Percentiles rank a stretch among this genome's conserved stretches.
phyloP scores from a whole-genome alignment of 2,329 filamentous ascomycete species.

The Scedosporium dehoogii region DNA sequence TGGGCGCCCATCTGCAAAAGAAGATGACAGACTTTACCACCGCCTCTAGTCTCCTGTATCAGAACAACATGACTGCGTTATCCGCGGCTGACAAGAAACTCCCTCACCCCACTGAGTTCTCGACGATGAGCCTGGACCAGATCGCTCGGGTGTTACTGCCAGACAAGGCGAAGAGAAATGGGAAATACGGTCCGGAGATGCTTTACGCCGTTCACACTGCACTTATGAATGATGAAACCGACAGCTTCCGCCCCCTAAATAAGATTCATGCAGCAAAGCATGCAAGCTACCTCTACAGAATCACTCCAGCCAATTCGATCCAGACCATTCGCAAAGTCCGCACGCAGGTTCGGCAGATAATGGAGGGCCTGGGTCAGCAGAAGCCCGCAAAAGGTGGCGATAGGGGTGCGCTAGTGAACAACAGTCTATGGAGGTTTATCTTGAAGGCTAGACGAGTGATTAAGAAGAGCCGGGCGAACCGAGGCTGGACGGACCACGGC shows the following conservation, averaged over 20 bases:
- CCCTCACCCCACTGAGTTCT: slow-evolving; percentile 23
- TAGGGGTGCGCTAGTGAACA: background rate
- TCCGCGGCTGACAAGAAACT: slow-evolving; percentile 34
- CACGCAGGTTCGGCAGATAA: slow-evolving; percentile 19
- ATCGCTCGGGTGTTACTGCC: slow-evolving; percentile 36
- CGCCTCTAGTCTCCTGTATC: slow-evolving; percentile 33
- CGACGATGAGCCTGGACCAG: slow-evolving; percentile 40
- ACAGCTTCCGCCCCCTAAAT: slow-evolving; percentile 42
- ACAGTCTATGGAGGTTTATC: slow-evolving; percentile 34
- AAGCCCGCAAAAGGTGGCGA: background rate
- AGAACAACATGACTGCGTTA: slow-evolving; percentile 35
- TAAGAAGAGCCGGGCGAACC: slow-evolving; percentile 36
- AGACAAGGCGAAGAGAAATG: slow-evolving; percentile 19
- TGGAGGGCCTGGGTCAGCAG: background rate
- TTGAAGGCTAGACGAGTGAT: slow-evolving; percentile 39
- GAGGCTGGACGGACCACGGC: slow-evolving; percentile 40
- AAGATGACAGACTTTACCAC: slow-evolving; percentile 37
- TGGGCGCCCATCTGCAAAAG: slow-evolving; percentile 31
- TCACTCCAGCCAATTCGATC: slow-evolving; percentile 28
- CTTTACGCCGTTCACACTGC: slow-evolving; percentile 64
- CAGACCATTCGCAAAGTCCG: slow-evolving; percentile 21
- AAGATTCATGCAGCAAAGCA: slow-evolving; percentile 26
- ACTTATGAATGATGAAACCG: slow-evolving; percentile 48
- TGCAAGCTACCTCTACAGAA: slow-evolving; percentile 43
- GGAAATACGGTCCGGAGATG: slow-evolving; percentile 26